A percentile compares a stretch with the other conserved stretches of the same genome.
Evolutionary conservation across 208 protist genomes (phyloP).

Genomic region (Angomonas ambiguus): DNA sequence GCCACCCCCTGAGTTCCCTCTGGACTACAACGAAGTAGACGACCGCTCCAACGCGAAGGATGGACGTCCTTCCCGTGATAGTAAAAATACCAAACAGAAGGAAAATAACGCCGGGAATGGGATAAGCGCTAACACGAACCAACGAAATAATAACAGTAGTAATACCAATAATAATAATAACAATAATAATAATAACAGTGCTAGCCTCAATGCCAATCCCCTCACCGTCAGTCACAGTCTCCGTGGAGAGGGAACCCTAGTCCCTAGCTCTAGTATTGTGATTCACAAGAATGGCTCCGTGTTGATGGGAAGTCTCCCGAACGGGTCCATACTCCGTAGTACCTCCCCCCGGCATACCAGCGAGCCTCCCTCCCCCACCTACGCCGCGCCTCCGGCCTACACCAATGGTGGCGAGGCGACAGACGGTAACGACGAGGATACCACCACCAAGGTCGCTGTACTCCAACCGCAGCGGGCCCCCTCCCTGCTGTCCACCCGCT

Average conservation of each 20-base stretch:
- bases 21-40: background rate
- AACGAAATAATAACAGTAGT: background rate
- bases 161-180: conserved; percentile 9
- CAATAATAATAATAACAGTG: too few relatives aligned
- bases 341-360: too few relatives aligned
- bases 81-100: background rate
- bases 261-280: background rate
- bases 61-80: background rate
- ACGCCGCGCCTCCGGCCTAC: too few relatives aligned
- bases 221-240: background rate
- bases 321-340: too few relatives aligned
- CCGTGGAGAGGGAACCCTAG: background rate
- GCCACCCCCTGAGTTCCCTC: background rate
- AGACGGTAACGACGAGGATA: background rate
- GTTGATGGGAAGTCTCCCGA: too few relatives aligned
- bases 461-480: too few relatives aligned
- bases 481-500: conserved; percentile 19
- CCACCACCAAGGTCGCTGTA: background rate
- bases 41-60: background rate
- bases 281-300: background rate
- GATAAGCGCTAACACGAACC: conserved; percentile 4
- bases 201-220: too few relatives aligned
- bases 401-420: too few relatives aligned
- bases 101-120: too few relatives aligned
- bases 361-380: too few relatives aligned